These are phyloP conservation scores for Zasmidium angulare DNA, from an alignment of 2,329 filamentous ascomycete species.

Conservation along the genomic window DNA sequence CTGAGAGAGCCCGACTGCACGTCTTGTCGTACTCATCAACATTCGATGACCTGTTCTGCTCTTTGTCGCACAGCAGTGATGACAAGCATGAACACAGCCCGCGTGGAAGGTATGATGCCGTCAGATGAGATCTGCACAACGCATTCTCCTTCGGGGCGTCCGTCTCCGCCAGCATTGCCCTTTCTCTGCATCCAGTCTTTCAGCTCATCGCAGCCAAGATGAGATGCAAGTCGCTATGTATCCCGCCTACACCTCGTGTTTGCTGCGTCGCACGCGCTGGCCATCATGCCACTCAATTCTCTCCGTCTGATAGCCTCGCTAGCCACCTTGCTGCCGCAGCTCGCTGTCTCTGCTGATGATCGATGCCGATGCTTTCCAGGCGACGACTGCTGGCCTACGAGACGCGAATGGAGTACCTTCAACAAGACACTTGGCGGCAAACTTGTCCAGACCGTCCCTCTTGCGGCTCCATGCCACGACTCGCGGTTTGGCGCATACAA, in stretches of 20 bases:
- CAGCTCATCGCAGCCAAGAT: too few species aligned
- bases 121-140: not conserved
- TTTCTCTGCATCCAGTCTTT: too few species aligned
- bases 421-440: constrained; percentile 54
- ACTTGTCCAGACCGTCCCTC: constrained; percentile 54
- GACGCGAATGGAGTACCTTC: constrained; percentile 49
- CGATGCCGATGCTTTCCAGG: constrained; percentile 53
- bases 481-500: constrained; percentile 41
- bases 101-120: not conserved
- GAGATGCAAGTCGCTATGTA: too few species aligned
- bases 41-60: not conserved
- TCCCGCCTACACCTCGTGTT: too few species aligned
- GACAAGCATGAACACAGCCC: not conserved
- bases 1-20: not conserved
- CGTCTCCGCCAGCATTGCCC: too few species aligned
- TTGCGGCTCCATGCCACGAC: constrained; percentile 56
- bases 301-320: not conserved
- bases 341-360: not conserved
- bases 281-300: not conserved
- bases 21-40: not conserved
- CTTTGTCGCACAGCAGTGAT: not conserved
- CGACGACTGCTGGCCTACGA: constrained; percentile 56
- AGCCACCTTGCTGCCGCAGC: not conserved
- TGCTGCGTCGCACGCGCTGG: too few species aligned
- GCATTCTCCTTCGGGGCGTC: not conserved